phyloP scores from a whole-genome alignment of 495 filamentous ascomycete genomes.

The Xylaria flabelliformis region DNA sequence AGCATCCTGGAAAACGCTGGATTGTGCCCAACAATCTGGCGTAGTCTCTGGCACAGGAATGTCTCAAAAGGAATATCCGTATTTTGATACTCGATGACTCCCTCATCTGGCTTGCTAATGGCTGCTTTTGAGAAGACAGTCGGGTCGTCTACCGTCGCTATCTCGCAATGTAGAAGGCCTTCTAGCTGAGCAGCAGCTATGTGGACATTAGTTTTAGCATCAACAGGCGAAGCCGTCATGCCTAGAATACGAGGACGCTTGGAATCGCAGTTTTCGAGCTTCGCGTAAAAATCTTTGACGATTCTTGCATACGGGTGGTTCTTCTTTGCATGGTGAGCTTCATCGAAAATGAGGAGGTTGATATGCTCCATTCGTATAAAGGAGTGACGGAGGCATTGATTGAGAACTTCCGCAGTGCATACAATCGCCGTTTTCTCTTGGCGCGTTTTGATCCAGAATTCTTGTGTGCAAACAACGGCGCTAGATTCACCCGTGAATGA shows the following conservation, averaged over 20 bases:
- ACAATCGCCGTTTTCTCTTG: constrained; percentile 84
- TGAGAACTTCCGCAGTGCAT: constrained; percentile 88
- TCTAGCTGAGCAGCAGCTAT: constrained; percentile 81
- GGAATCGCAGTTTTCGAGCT: constrained; percentile 39
- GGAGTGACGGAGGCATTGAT: constrained; percentile 77
- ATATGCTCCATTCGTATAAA: constrained; percentile 84
- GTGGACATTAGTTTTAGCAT: constrained; percentile 73
- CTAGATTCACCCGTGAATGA: constrained; percentile 74
- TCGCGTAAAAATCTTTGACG: constrained; percentile 82
- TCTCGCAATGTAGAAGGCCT: constrained; percentile 74
- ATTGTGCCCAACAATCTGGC: constrained; percentile 62
- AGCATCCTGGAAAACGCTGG: constrained; percentile 65
- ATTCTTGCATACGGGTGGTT: constrained; percentile 92
- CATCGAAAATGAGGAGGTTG: constrained; percentile 93
- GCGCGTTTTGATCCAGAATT: constrained; percentile 73
- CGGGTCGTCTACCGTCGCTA: constrained; percentile 78
- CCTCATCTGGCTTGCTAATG: constrained; percentile 34
- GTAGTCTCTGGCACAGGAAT: constrained; percentile 63
- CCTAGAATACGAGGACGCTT: constrained; percentile 83
- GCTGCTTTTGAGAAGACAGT: constrained; percentile 62
- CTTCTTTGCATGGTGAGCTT: constrained; percentile 96
- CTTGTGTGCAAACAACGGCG: constrained; percentile 61
- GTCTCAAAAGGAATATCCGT: constrained; percentile 65
- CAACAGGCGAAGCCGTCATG: constrained; percentile 98
- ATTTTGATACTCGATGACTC: constrained; percentile 61